Percentiles rank a stretch among this genome's conserved stretches.
phyloP scores from a whole-genome alignment of 75 land plant genomes.

The Isoetes taiwanensis region DNA sequence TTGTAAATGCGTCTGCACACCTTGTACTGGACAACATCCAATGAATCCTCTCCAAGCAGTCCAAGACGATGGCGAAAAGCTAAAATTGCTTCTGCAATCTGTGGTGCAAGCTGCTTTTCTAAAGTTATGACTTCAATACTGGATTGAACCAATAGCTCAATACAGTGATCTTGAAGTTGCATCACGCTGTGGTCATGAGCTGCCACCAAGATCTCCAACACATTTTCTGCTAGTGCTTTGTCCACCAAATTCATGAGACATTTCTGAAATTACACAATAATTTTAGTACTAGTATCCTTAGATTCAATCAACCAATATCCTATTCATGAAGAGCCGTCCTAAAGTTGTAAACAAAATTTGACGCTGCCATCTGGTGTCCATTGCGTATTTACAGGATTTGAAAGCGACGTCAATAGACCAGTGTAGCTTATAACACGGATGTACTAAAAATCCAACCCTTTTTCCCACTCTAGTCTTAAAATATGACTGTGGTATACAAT shows the following conservation, averaged over 20 bases:
- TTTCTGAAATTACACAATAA: too few species aligned
- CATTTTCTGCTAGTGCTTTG: constrained; percentile 51
- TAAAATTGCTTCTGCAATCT: constrained; percentile 26
- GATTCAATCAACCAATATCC: too few species aligned
- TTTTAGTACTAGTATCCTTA: too few species aligned
- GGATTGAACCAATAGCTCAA: constrained; percentile 44
- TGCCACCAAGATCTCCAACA: constrained; percentile 48
- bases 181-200: constrained; percentile 26
- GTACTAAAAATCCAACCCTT: too few species aligned
- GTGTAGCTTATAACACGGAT: too few species aligned
- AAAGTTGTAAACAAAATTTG: too few species aligned
- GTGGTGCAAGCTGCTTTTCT: constrained; percentile 56
- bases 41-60: neutral
- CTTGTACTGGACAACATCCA: constrained; percentile 36
- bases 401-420: too few species aligned
- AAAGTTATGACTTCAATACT: constrained; percentile 39
- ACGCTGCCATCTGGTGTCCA: too few species aligned
- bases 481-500: too few species aligned
- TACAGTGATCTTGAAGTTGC: constrained; percentile 27
- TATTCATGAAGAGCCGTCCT: too few species aligned
- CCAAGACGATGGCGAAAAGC: constrained; percentile 21
- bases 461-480: too few species aligned
- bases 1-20: constrained; percentile 50
- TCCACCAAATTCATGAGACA: constrained; percentile 48
- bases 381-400: too few species aligned